Evolutionary conservation across 2,329 filamentous ascomycete species (phyloP).

Genomic region (Hysterium pulicare): DNA sequence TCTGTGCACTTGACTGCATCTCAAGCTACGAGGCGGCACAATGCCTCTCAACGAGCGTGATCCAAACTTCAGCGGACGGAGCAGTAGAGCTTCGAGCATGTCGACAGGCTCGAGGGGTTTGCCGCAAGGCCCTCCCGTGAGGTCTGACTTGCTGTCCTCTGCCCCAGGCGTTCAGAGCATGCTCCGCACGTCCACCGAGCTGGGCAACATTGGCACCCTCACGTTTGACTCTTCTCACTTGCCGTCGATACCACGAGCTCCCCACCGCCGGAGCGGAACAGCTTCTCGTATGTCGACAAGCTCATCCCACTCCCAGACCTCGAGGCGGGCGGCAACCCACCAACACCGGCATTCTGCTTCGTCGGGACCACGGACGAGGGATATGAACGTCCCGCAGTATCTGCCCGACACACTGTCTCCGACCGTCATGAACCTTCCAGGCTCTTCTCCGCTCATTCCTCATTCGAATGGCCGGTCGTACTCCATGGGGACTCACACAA

Average conservation of each 20-base stretch:
- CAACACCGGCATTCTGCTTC: conserved; percentile 39
- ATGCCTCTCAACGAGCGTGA: conserved; percentile 47
- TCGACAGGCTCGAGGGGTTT: conserved; percentile 37
- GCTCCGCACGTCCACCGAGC: conserved; percentile 49
- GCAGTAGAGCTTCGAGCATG: conserved; percentile 46
- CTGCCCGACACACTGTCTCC: conserved; percentile 36
- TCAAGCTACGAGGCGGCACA: conserved; percentile 19
- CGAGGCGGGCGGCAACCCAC: conserved; percentile 36
- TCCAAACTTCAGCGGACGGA: conserved; percentile 45
- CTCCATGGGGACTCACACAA: conserved; percentile 39
- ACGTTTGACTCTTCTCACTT: conserved; percentile 37
- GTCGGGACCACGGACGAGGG: conserved; percentile 37
- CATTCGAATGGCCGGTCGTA: conserved; percentile 40
- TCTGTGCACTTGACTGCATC: not conserved
- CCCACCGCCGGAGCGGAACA: conserved; percentile 30
- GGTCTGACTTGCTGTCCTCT: conserved; percentile 28
- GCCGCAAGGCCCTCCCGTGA: conserved; percentile 23
- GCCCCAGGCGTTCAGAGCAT: conserved; percentile 47
- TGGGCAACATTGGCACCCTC: conserved; percentile 44
- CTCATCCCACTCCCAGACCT: conserved; percentile 42
- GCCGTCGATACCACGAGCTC: conserved; percentile 33
- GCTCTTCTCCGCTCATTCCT: conserved; percentile 27
- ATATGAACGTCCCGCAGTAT: conserved; percentile 42
- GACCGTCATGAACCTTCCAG: conserved; percentile 26
- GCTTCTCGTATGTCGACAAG: conserved; percentile 38